Percentiles rank a stretch among this genome's conserved stretches.
phyloP scores from a whole-genome alignment of 352 stramenopile genomes.

The Phytophthora lateralis region DNA sequence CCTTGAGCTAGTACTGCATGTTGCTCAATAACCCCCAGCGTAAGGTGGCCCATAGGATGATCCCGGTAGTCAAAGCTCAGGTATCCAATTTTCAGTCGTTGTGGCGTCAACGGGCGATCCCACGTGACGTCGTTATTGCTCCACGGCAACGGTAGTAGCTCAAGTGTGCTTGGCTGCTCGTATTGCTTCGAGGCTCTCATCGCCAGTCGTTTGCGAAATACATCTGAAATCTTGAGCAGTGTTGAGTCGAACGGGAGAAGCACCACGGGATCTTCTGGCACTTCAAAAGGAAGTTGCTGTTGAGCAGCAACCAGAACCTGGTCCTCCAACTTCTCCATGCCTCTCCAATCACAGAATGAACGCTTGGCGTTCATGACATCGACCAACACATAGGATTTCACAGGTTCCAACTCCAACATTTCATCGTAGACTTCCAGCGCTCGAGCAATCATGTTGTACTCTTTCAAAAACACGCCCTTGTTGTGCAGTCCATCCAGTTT shows the following conservation, averaged over 20 bases:
- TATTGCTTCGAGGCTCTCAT: conserved; percentile 28
- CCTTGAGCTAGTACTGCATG: conserved; percentile 49
- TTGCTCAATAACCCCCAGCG: conserved; percentile 77
- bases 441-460: conserved; percentile 36
- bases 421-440: conserved; percentile 53
- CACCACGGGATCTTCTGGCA: conserved; percentile 13
- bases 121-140: conserved; percentile 8
- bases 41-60: conserved; percentile 94
- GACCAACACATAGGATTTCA: conserved; percentile 44
- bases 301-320: conserved; percentile 39
- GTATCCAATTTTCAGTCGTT: conserved; percentile 81
- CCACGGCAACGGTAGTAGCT: conserved; percentile 33
- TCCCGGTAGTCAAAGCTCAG: conserved; percentile 92
- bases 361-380: conserved; percentile 60
- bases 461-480: conserved; percentile 75
- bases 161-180: conserved; percentile 47
- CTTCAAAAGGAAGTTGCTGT: conserved; percentile 17
- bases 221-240: conserved; percentile 57
- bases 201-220: conserved; percentile 54
- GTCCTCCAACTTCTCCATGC: conserved; percentile 52
- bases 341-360: conserved; percentile 66
- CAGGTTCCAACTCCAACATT: conserved; percentile 41
- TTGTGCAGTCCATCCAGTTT: conserved; percentile 63
- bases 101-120: conserved; percentile 24
- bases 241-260: conserved; percentile 80